phyloP scores from a whole-genome alignment of 352 stramenopile species.

The Phytophthora foliorum region DNA sequence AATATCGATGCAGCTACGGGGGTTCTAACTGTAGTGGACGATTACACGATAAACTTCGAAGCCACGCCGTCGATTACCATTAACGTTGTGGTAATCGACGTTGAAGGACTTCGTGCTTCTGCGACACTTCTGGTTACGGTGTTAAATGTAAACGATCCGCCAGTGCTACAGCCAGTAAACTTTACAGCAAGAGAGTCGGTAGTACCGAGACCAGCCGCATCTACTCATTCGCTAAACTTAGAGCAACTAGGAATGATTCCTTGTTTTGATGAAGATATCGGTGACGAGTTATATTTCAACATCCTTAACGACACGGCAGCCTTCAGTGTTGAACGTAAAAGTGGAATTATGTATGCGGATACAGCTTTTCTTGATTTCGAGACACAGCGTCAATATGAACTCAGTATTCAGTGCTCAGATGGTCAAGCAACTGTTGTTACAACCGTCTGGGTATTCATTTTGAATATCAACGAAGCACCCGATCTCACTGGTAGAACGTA shows the following conservation, averaged over 20 bases:
- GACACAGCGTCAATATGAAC: conserved; percentile 31
- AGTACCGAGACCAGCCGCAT: not conserved
- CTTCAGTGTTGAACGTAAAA: conserved; percentile 53
- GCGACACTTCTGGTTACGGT: conserved; percentile 25
- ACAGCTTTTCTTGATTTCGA: conserved; percentile 61
- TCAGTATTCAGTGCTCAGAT: conserved; percentile 52
- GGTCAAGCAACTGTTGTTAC: conserved; percentile 25
- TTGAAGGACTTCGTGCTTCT: conserved; percentile 16
- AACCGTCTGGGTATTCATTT: conserved; percentile 37
- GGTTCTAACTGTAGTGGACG: conserved; percentile 18
- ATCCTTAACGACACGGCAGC: conserved; percentile 27
- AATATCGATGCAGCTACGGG: conserved; percentile 18
- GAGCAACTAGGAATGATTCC: conserved; percentile 48
- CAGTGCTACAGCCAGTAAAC: conserved; percentile 21
- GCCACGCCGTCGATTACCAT: conserved; percentile 8
- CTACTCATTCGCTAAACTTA: conserved; percentile 20
- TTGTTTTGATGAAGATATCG: conserved; percentile 62
- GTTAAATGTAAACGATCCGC: conserved; percentile 32
- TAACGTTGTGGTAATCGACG: conserved; percentile 25
- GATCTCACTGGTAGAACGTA: conserved; percentile 35
- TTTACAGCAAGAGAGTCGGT: conserved; percentile 35
- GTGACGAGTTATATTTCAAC: conserved; percentile 42
- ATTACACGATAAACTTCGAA: conserved; percentile 33
- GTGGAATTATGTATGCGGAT: conserved; percentile 53
- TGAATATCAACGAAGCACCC: conserved; percentile 66